phyloP scores from a whole-genome alignment of 208 protist genomes.

The Phytomonas francai region DNA sequence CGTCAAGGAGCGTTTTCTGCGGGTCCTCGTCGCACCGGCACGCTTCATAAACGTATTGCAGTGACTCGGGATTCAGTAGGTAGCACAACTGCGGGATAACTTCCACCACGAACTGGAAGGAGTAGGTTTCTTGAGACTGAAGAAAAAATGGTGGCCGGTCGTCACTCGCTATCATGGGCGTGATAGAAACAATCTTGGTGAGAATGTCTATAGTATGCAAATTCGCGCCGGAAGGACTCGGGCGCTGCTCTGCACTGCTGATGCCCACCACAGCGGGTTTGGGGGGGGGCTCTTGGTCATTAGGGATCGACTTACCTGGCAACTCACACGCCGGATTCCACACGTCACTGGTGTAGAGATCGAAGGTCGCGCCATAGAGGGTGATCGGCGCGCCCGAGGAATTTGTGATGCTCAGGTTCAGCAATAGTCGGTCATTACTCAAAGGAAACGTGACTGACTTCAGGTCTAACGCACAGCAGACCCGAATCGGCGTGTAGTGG shows the following conservation, averaged over 20 bases:
- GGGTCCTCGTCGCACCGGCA: not conserved
- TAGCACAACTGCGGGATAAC: constrained; percentile 67
- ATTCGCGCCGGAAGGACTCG: constrained; percentile 32
- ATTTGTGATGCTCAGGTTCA: constrained; percentile 61
- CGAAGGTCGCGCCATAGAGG: constrained; percentile 46
- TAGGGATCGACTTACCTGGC: constrained; percentile 11
- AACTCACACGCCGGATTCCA: constrained; percentile 29
- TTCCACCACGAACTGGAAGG: constrained; percentile 74
- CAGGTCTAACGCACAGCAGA: constrained; percentile 15
- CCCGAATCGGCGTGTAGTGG: constrained; percentile 30
- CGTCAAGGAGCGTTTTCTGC: constrained; percentile 6
- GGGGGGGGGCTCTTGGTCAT: constrained; percentile 2
- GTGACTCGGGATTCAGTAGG: constrained; percentile 45
- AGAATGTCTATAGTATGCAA: constrained; percentile 46
- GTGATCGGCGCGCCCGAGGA: constrained; percentile 24
- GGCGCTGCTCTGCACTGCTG: constrained; percentile 20
- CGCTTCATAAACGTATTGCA: constrained; percentile 44
- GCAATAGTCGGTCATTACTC: constrained; percentile 40
- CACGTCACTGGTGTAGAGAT: constrained; percentile 24
- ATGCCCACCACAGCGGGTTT: constrained; percentile 21
- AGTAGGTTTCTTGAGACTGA: constrained; percentile 55
- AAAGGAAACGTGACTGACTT: constrained; percentile 24
- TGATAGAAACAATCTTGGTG: constrained; percentile 42
- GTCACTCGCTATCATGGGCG: constrained; percentile 49
- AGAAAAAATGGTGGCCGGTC: constrained; percentile 44